A percentile compares a stretch with the other conserved stretches of the same genome.
Evolutionary conservation across 768 basidiomycete genomes (phyloP).

Genomic region (Hydnomerulius pinastri): DNA sequence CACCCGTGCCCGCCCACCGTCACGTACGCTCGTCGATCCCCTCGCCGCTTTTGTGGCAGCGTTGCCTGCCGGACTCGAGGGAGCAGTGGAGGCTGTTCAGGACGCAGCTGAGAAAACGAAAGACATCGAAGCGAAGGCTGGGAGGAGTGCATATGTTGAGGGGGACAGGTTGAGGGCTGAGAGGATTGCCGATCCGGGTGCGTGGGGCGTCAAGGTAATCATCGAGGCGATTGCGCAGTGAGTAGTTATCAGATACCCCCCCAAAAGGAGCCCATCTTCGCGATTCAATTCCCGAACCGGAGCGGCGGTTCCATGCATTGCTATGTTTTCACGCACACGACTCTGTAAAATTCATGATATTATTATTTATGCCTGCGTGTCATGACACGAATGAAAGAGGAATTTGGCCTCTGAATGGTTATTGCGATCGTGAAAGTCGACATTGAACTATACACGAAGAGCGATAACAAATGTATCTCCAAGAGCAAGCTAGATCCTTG

Average conservation of each 20-base stretch:
- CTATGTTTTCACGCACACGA: not conserved
- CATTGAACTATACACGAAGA: no score
- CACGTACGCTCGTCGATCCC: slow-evolving; percentile 92
- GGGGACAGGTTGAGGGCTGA: slow-evolving; percentile 61
- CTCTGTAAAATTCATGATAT: no score
- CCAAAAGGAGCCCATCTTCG: not conserved
- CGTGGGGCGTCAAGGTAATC: slow-evolving; percentile 84
- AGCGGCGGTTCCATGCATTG: not conserved
- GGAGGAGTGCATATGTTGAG: slow-evolving; percentile 86
- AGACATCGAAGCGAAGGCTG: slow-evolving; percentile 80
- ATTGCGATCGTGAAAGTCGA: no score
- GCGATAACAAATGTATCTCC: no score
- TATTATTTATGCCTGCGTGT: no score
- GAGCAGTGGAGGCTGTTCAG: slow-evolving; percentile 60
- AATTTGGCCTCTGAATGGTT: no score
- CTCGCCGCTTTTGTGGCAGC: slow-evolving; percentile 69
- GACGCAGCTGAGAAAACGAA: slow-evolving; percentile 75
- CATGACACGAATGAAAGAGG: no score
- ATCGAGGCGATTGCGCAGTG: slow-evolving; percentile 51
- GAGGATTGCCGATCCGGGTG: slow-evolving; percentile 82
- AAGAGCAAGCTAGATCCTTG: no score
- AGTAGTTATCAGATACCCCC: not conserved
- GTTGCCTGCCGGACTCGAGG: slow-evolving; percentile 38
- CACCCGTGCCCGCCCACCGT: slow-evolving; percentile 87
- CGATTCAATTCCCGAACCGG: not conserved